A percentile compares a stretch with the other conserved stretches of the same genome.
Conservation (phyloP, 257 asterid genomes). For the Salvia miltiorrhiza region DNA sequence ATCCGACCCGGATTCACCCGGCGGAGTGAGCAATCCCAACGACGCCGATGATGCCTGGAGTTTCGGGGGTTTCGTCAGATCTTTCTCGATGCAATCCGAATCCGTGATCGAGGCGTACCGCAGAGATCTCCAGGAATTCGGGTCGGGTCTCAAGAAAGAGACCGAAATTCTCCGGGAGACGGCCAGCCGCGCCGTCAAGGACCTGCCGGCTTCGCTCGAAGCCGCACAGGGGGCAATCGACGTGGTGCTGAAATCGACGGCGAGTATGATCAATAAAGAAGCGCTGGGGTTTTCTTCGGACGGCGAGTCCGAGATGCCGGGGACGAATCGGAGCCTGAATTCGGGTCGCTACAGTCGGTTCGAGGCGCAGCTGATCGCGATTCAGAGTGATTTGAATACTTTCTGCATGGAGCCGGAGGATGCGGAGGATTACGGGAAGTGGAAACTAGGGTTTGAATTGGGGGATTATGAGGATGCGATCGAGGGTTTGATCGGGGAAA, state of each 20-base stretch:
- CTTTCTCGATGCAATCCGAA: constrained; percentile 63
- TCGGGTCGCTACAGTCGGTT: constrained; percentile 65
- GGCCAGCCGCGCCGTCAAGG: constrained; percentile 89
- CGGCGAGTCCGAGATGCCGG: constrained; percentile 58
- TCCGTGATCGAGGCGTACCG: constrained; percentile 77
- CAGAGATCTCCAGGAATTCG: constrained; percentile 73
- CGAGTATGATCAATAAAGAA: constrained; percentile 62
- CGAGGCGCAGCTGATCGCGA: constrained; percentile 55
- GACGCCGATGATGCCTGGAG: constrained; percentile 51
- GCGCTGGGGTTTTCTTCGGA: constrained; percentile 39
- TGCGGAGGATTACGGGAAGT: constrained; percentile 51
- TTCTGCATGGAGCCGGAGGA: constrained; percentile 70
- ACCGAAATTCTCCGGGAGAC: constrained; percentile 68
- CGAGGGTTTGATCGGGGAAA: constrained; percentile 48
- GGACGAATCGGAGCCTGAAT: constrained; percentile 32
- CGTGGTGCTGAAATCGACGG: constrained; percentile 69
- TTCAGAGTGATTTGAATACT: constrained; percentile 52
- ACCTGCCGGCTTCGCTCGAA: constrained; percentile 90
- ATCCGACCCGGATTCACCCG: constrained; percentile 32
- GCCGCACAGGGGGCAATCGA: constrained; percentile 68
- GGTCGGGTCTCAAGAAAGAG: constrained; percentile 73
- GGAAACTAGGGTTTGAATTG: constrained; percentile 63
- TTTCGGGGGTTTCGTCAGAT: constrained; percentile 62
- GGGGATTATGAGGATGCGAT: constrained; percentile 46
- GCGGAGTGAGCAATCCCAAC: constrained; percentile 6